Conservation (phyloP, 148 eudicot genomes). For the Fallopia convolvulus region DNA sequence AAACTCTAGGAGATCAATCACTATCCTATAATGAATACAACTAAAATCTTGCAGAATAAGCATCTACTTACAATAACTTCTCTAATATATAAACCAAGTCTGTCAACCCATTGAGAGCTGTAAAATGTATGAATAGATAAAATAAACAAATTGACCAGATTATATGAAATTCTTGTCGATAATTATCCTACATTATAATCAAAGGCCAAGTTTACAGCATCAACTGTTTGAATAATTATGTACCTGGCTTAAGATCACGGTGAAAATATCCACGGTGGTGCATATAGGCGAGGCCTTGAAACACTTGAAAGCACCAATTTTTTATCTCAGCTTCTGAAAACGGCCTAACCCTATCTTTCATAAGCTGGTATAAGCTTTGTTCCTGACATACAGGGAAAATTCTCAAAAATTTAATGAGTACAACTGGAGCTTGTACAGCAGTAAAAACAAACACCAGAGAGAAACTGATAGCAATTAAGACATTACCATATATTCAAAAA, state of each 20-base stretch:
- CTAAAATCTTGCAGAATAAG: no score
- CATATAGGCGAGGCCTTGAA: slow-evolving; percentile 95
- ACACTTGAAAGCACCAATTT: slow-evolving; percentile 92
- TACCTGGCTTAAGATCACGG: slow-evolving; percentile 96
- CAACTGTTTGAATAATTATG: background rate
- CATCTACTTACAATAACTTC: background rate
- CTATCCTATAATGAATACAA: no score
- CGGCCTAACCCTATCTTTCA: slow-evolving; percentile 61
- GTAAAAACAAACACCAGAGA: background rate
- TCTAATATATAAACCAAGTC: background rate
- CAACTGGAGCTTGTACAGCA: background rate
- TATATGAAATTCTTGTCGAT: background rate
- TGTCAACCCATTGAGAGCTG: background rate
- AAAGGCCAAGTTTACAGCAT: background rate
- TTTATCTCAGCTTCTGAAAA: slow-evolving; percentile 81
- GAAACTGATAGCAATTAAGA: background rate
- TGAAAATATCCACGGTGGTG: slow-evolving; percentile 96
- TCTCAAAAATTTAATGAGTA: background rate
- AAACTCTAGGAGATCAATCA: no score
- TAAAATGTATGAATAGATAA: background rate
- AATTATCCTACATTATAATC: background rate
- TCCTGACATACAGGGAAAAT: slow-evolving; percentile 31
- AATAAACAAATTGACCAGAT: background rate
- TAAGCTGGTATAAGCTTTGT: slow-evolving; percentile 76
- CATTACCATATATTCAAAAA: slow-evolving; percentile 86